A percentile compares a stretch with the other conserved stretches of the same genome.
Conservation (phyloP, 768 basidiomycete genomes). For the Pleurotus eryngii region DNA sequence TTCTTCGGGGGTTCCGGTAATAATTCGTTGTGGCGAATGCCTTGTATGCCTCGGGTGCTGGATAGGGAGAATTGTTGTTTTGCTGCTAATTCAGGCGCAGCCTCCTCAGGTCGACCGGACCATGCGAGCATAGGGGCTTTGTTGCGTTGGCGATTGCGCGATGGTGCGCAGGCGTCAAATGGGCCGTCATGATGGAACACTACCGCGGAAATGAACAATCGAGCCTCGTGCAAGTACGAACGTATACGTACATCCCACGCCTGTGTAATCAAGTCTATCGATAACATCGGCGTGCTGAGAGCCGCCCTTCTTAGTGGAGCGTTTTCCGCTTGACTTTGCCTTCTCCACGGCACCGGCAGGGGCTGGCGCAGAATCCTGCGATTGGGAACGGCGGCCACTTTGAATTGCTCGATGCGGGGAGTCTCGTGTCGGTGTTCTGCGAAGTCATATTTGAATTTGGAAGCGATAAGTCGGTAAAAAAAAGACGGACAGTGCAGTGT, state of each 20-base stretch:
- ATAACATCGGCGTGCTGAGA: conserved; percentile 86
- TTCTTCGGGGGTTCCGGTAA: conserved; percentile 69
- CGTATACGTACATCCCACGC: conserved; percentile 69
- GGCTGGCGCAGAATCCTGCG: conserved; percentile 40
- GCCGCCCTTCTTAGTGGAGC: conserved; percentile 63
- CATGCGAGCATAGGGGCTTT: conserved; percentile 86
- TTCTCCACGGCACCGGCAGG: conserved; percentile 26
- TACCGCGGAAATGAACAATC: conserved; percentile 23
- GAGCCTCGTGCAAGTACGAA: conserved; percentile 10
- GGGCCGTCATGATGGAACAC: conserved; percentile 94
- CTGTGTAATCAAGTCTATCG: conserved; percentile 83
- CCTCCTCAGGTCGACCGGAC: conserved; percentile 38
- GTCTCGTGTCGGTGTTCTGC: conserved; percentile 13
- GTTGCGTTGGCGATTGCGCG: conserved; percentile 76
- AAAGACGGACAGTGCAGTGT: conserved; percentile 49
- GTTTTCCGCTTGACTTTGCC: conserved; percentile 37
- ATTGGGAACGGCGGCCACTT: conserved; percentile 40
- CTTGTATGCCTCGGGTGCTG: conserved; percentile 44
- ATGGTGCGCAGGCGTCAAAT: conserved; percentile 89
- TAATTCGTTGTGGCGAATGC: conserved; percentile 41
- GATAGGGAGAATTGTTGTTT: conserved; percentile 45
- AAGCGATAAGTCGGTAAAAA: conserved; percentile 11
- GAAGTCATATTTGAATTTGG: conserved; percentile 2
- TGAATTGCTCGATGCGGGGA: conserved; percentile 17
- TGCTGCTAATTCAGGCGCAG: conserved; percentile 30